A percentile compares a stretch with the other conserved stretches of the same genome.
Evolutionary conservation across 352 stramenopile genomes (phyloP).

Genomic region (Phytophthora hybrid): DNA sequence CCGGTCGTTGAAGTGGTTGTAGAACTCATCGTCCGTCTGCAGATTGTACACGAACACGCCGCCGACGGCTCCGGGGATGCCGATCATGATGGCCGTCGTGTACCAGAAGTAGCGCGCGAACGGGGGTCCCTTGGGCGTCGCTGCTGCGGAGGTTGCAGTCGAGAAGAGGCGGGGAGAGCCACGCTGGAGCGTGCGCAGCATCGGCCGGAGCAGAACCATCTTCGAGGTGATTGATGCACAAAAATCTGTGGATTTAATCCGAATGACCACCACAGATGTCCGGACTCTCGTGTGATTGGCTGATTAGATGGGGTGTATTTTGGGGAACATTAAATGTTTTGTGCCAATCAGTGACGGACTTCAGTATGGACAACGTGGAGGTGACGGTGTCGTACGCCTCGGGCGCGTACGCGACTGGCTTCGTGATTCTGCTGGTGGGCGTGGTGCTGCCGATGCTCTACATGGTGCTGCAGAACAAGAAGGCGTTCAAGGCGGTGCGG

Average conservation of each 20-base stretch:
- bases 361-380: conserved; percentile 29
- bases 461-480: conserved; percentile 90
- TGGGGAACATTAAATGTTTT: not conserved
- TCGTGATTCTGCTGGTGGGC: conserved; percentile 72
- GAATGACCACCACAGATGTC: conserved; percentile 5
- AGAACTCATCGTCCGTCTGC: conserved; percentile 84
- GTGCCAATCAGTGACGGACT: conserved; percentile 10
- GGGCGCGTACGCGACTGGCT: conserved; percentile 69
- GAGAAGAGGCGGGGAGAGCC: conserved; percentile 19
- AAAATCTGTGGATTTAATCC: not conserved
- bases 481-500: conserved; percentile 86
- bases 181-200: conserved; percentile 29
- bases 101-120: conserved; percentile 82
- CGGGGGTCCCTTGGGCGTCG: conserved; percentile 41
- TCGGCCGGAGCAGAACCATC: conserved; percentile 19
- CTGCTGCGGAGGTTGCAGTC: not conserved
- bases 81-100: conserved; percentile 85
- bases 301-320: not conserved
- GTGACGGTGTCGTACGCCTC: conserved; percentile 75
- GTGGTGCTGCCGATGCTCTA: conserved; percentile 85
- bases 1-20: conserved; percentile 84
- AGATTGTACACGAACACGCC: conserved; percentile 88
- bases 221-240: not conserved
- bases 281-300: conserved; percentile 10
- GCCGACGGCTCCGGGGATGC: conserved; percentile 66